A percentile compares a stretch with the other conserved stretches of the same genome.
phyloP scores from a whole-genome alignment of 179 eudicot species.

The Silene coronaria region DNA sequence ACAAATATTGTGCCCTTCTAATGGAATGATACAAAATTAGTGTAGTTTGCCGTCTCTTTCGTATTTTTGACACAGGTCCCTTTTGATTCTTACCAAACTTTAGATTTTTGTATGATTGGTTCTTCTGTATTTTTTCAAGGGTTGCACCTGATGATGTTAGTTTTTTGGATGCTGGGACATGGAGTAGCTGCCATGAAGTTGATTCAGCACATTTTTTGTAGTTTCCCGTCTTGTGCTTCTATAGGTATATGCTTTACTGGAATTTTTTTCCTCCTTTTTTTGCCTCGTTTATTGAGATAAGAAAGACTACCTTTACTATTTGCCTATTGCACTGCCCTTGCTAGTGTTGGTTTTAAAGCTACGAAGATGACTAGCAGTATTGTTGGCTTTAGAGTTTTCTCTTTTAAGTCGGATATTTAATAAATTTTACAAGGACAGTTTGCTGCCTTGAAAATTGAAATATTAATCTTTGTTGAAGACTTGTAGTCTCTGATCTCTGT shows the following conservation, averaged over 20 bases:
- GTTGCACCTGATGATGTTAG: conserved; percentile 28
- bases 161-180: conserved; percentile 56
- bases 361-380: no score
- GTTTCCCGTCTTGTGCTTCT: conserved; percentile 86
- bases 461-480: no score
- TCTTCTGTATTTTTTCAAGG: conserved; percentile 28
- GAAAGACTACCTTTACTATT: background rate
- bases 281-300: background rate
- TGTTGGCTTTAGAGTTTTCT: background rate
- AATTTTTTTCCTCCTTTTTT: conserved; percentile 1
- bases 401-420: background rate
- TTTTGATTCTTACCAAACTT: background rate
- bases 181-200: conserved; percentile 61
- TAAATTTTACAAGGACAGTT: background rate
- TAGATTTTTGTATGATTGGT: conserved; percentile 3
- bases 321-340: background rate
- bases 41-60: background rate
- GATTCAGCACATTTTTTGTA: conserved; percentile 61
- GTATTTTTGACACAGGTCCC: background rate
- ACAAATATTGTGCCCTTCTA: background rate
- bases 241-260: conserved; percentile 47
- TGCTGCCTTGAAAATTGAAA: background rate
- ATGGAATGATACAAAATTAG: background rate
- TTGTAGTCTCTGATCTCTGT: no score
- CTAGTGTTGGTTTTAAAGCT: no score